Evolutionary conservation across 1,284 basidiomycete species (phyloP).

Genomic region (Ustilago shanxiensis): DNA sequence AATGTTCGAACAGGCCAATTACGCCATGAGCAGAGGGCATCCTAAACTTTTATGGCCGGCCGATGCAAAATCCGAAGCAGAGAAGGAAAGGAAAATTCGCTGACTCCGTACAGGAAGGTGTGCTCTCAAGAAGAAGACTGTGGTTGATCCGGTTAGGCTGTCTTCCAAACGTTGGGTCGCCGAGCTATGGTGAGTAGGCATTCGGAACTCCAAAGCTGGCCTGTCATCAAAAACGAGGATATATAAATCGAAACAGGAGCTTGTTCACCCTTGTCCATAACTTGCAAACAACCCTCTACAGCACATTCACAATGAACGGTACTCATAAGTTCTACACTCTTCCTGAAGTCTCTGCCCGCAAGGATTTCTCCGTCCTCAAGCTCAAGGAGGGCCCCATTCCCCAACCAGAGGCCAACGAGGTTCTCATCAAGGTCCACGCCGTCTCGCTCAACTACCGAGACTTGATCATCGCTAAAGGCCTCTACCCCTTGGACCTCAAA

Average conservation of each 20-base stretch:
- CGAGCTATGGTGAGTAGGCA: neutral
- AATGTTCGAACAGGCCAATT: neutral
- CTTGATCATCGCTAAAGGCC: constrained; percentile 52
- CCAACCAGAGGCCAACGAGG: constrained; percentile 55
- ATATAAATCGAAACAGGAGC: neutral
- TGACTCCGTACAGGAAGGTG: constrained; percentile 1
- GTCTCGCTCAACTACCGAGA: constrained; percentile 71
- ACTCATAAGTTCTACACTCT: constrained; percentile 46
- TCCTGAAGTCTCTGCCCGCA: constrained; percentile 42
- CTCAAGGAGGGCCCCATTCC: constrained; percentile 50
- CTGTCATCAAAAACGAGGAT: neutral
- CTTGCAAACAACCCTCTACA: neutral
- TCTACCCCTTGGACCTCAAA: constrained; percentile 51
- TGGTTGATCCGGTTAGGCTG: neutral
- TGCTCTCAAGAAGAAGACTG: neutral
- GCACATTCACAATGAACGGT: constrained; percentile 25
- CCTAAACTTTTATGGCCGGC: neutral
- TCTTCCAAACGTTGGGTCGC: neutral
- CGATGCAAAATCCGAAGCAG: neutral
- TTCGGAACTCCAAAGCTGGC: neutral
- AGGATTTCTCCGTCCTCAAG: constrained; percentile 31
- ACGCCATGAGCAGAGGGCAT: constrained; percentile 1
- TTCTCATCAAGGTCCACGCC: constrained; percentile 68
- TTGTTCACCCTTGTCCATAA: neutral
- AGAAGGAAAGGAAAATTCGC: neutral